phyloP scores from a whole-genome alignment of 257 asterid species.

The Gentiana dahurica region DNA sequence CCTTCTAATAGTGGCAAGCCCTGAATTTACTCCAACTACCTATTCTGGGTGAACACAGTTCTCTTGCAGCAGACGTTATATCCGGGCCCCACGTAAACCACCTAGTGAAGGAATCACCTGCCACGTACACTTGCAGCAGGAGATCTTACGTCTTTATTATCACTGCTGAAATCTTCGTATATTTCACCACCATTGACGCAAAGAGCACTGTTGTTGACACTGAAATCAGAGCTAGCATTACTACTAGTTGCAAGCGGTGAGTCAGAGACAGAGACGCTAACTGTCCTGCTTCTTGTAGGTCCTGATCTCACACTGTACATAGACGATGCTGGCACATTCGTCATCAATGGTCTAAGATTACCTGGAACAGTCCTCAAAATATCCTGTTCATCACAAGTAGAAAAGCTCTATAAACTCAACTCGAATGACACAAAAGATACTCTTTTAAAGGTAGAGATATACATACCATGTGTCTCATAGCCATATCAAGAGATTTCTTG shows the following conservation, averaged over 20 bases:
- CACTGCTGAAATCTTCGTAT: slow-evolving; percentile 58
- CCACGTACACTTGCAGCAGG: slow-evolving; percentile 55
- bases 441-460: background rate
- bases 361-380: slow-evolving; percentile 77
- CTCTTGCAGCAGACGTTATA: no score
- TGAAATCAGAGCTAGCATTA: slow-evolving; percentile 87
- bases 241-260: slow-evolving; percentile 97
- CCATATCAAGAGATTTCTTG: slow-evolving; percentile 97
- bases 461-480: slow-evolving; percentile 94
- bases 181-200: slow-evolving; percentile 53
- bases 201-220: slow-evolving; percentile 57
- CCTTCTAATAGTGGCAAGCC: no score
- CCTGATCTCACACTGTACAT: slow-evolving; percentile 97
- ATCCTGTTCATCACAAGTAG: slow-evolving; percentile 41
- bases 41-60: no score
- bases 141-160: slow-evolving; percentile 55
- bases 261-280: slow-evolving; percentile 67
- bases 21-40: no score
- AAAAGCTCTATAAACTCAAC: background rate
- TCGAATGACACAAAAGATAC: background rate
- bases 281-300: slow-evolving; percentile 43
- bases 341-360: slow-evolving; percentile 72
- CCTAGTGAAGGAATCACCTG: slow-evolving; percentile 31
- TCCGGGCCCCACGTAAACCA: no score
- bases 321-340: slow-evolving; percentile 84